Conservation (phyloP, 78 protist species). For the Guillardia theta region DNA sequence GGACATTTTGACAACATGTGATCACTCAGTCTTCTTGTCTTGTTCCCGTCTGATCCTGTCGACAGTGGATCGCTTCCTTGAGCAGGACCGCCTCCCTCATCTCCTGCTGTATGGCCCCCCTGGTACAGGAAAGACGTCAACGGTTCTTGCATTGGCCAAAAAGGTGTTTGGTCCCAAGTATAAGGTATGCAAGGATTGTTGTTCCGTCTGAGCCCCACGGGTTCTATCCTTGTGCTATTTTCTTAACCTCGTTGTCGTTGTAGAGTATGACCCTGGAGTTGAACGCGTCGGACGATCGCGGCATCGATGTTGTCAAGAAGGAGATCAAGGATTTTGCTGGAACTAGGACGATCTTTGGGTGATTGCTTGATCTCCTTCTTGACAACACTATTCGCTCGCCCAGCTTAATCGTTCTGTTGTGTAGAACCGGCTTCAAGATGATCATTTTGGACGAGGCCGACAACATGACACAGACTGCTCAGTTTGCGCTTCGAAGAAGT, state of each 20-base stretch:
- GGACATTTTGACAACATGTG: conserved; percentile 1
- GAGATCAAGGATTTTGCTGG: conserved; percentile 85
- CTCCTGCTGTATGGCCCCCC: conserved; percentile 97
- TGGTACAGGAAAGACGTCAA: conserved; percentile 99
- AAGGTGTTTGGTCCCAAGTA: conserved; percentile 79
- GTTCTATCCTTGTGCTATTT: too few relatives aligned
- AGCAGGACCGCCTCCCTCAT: conserved; percentile 80
- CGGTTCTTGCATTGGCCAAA: conserved; percentile 91
- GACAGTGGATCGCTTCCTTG: conserved; percentile 57
- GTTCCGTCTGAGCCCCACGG: too few relatives aligned
- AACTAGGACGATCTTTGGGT: conserved; percentile 52
- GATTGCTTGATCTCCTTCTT: not conserved
- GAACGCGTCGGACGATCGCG: conserved; percentile 98
- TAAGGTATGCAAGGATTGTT: not conserved
- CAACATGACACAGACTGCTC: conserved; percentile 89
- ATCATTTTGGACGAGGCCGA: conserved; percentile 95
- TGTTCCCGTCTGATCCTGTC: not conserved
- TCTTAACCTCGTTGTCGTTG: too few relatives aligned
- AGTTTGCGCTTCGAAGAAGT: conserved; percentile 90
- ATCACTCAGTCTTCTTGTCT: not conserved
- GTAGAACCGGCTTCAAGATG: conserved; percentile 64
- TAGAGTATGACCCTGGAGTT: conserved; percentile 68
- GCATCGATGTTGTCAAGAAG: conserved; percentile 88
- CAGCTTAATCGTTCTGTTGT: not conserved
- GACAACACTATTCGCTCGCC: not conserved